phyloP scores from a whole-genome alignment of 192 early-diverging fungal genomes.

The Thamnidium elegans region DNA sequence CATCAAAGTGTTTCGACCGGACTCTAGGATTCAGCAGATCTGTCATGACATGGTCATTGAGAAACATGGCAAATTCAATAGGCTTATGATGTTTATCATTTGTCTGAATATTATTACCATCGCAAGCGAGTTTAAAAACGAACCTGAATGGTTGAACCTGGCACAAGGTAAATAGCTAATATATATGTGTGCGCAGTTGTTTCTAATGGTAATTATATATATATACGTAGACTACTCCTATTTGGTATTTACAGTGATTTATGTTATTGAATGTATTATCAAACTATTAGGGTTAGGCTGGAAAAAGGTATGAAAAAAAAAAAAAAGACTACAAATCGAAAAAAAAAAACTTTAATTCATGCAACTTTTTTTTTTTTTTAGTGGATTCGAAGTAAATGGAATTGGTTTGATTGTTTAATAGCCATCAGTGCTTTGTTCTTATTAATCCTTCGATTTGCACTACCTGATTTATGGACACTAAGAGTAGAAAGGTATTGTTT shows the following conservation, averaged over 20 bases:
- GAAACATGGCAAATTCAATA: slow-evolving; percentile 39
- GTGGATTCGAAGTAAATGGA: slow-evolving; percentile 37
- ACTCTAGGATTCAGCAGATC: slow-evolving; percentile 28
- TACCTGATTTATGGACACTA: slow-evolving; percentile 29
- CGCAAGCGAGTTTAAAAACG: slow-evolving; percentile 26
- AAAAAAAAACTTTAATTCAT: not conserved
- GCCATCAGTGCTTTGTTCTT: slow-evolving; percentile 22
- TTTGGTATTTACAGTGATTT: slow-evolving; percentile 37
- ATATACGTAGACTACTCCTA: slow-evolving; percentile 36
- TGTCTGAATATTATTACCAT: slow-evolving; percentile 43
- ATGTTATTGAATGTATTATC: slow-evolving; percentile 42
- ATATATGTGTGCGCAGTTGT: not conserved
- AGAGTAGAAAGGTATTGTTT: slow-evolving; percentile 31
- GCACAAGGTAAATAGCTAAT: slow-evolving; percentile 30
- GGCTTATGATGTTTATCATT: slow-evolving; percentile 37
- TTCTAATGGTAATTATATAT: not conserved
- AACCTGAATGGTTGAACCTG: slow-evolving; percentile 25
- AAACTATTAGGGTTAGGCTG: slow-evolving; percentile 48
- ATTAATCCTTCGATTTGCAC: slow-evolving; percentile 22
- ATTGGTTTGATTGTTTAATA: slow-evolving; percentile 30
- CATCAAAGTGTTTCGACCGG: slow-evolving; percentile 38
- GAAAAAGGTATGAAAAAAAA: slow-evolving; percentile 28
- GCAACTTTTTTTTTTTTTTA: not conserved
- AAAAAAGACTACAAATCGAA: not conserved
- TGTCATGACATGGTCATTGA: slow-evolving; percentile 42